Evolutionary conservation across 1,284 basidiomycete genomes (phyloP).

Genomic region (Laetiporus sulphureus): DNA sequence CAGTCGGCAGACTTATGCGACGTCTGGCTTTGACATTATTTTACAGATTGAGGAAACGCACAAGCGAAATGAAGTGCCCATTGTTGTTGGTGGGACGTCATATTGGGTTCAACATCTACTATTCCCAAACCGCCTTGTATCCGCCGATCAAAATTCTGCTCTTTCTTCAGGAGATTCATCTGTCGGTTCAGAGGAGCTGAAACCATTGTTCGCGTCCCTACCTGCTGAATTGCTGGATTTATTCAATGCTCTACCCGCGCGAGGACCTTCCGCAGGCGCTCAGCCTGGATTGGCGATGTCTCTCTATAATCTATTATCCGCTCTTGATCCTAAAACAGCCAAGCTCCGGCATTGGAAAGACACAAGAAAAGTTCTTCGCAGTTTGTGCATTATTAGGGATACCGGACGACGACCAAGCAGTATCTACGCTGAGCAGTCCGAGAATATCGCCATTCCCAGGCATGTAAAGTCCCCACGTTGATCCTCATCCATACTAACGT

Average conservation of each 20-base stretch:
- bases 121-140: constrained; percentile 66
- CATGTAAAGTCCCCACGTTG: constrained; percentile 27
- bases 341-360: constrained; percentile 95
- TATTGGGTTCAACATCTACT: constrained; percentile 96
- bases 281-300: constrained; percentile 50
- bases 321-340: constrained; percentile 74
- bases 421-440: constrained; percentile 60
- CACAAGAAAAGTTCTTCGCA: constrained; percentile 83
- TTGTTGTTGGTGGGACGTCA: constrained; percentile 92
- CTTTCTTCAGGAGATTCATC: neutral
- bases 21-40: constrained; percentile 3
- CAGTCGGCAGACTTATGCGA: too few relatives aligned
- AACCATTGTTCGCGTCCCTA: constrained; percentile 34
- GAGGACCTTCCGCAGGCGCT: constrained; percentile 41
- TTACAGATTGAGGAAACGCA: constrained; percentile 68
- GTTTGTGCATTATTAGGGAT: constrained; percentile 76
- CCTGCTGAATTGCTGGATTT: constrained; percentile 42
- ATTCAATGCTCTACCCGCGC: constrained; percentile 46
- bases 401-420: constrained; percentile 64
- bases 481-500: neutral
- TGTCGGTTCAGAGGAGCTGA: constrained; percentile 21
- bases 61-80: constrained; percentile 59
- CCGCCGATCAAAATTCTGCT: constrained; percentile 17
- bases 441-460: constrained; percentile 38
- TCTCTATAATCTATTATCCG: constrained; percentile 62